These are phyloP conservation scores for Vanrija humicola DNA, from an alignment of 1,284 basidiomycete genomes.

Conservation along the genomic window DNA sequence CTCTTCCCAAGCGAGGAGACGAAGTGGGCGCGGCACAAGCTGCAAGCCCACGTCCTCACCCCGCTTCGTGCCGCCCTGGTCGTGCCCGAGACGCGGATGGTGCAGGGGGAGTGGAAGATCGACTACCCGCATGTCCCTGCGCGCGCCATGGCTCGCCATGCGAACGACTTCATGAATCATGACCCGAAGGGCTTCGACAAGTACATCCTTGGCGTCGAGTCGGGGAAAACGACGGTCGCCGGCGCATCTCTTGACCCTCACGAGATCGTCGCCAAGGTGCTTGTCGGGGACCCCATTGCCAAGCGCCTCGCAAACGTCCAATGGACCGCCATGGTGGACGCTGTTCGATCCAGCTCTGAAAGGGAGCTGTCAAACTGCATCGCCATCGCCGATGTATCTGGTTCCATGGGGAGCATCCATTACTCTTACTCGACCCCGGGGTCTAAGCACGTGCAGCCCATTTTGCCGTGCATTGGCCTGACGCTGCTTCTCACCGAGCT, in stretches of 20 bases:
- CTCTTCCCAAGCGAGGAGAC: conserved; percentile 48
- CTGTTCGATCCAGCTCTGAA: conserved; percentile 55
- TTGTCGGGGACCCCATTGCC: conserved; percentile 8
- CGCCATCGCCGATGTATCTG: conserved; percentile 70
- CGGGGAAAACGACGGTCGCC: conserved; percentile 43
- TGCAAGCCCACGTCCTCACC: conserved; percentile 47
- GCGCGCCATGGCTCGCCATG: conserved; percentile 60
- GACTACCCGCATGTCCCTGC: conserved; percentile 61
- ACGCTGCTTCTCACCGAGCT: conserved; percentile 63
- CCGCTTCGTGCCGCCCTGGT: conserved; percentile 54
- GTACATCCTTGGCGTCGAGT: conserved; percentile 58
- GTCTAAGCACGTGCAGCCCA: conserved; percentile 22
- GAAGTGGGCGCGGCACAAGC: conserved; percentile 42
- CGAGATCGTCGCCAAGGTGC: conserved; percentile 22
- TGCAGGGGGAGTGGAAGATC: conserved; percentile 39
- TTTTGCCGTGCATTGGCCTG: conserved; percentile 60
- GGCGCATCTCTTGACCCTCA: conserved; percentile 34
- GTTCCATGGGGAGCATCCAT: conserved; percentile 58
- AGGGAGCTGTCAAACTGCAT: conserved; percentile 57
- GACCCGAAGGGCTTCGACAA: conserved; percentile 58
- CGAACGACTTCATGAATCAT: conserved; percentile 55
- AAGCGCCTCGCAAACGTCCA: conserved; percentile 57
- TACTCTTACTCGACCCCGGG: background rate
- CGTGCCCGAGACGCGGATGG: conserved; percentile 63
- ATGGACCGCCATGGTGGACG: conserved; percentile 60